Base-by-base conservation (phyloP, 1,139 yeast species). In the Eremothecium coryli region DNA sequence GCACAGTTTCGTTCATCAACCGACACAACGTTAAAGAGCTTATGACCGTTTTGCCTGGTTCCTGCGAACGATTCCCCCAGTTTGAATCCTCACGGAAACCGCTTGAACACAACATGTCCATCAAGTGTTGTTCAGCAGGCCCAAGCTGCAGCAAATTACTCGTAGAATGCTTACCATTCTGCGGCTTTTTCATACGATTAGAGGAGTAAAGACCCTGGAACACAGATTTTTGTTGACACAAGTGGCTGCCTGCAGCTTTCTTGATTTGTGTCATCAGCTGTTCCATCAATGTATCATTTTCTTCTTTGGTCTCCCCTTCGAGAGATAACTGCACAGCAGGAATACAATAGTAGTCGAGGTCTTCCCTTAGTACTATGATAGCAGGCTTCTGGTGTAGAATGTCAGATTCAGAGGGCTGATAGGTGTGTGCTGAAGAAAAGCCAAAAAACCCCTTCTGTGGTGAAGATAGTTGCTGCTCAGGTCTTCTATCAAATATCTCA, bases 31-130 rank as follows among this genome's bases (percentile, higher is more conserved):
- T 82, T 44, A 93, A 65, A 12, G 95, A 84, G 48, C 82, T 76
- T 33, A 93, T 71, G 15, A 86, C 90, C 12, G 97, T 82, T 53
- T 82, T 82, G 38, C 76, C 74, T 0, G 94, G 93, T 54, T 88
- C 97, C 44, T 80, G 67, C 7, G 82, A 74, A 42, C 98, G 67
- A 53, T 76, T 78, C 3, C 95, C 96, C 99, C 99, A 93, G 15
- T 57, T 53, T 28, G 84, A 88, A 20, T 67, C 66, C 6, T 71
- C 62, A 4, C 66, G 61, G 46, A 88, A 84, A 1, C 99, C 99
- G 1, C 94, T 79, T 0, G 93, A 70, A 51, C 96, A 86, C 36
- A 93, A 70, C 98, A 93, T 93, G 44, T 86, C 96, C 60, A 85
- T 73, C 35, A 93, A 66, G 60, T 90, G 97, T 55, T 82, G 90